Evolutionary conservation across 148 eudicot genomes (phyloP).

Genomic region (Fagopyrum tataricum): DNA sequence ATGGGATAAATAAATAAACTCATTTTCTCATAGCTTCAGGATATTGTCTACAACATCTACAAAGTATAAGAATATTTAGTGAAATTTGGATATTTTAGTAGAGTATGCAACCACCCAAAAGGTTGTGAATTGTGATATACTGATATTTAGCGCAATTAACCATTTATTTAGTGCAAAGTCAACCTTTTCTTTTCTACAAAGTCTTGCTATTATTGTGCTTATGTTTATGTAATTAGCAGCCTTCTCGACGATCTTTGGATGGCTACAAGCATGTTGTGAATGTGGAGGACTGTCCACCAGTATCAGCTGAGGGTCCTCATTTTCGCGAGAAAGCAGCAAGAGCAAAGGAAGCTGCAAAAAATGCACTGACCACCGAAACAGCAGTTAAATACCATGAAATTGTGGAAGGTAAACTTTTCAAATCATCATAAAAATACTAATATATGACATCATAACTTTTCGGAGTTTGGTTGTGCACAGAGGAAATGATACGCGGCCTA

Average conservation of each 20-base stretch:
- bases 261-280: constrained; percentile 94
- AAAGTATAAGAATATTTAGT: no score
- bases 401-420: constrained; percentile 58
- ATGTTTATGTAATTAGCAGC: constrained; percentile 30
- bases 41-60: no score
- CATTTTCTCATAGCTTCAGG: no score
- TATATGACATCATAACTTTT: neutral
- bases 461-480: constrained; percentile 31
- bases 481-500: constrained; percentile 91
- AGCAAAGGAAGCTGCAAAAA: constrained; percentile 90
- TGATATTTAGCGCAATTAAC: no score
- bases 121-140: no score
- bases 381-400: constrained; percentile 82
- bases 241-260: constrained; percentile 70
- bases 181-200: neutral
- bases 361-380: constrained; percentile 52
- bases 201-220: neutral
- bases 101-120: no score
- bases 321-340: constrained; percentile 79
- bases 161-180: neutral
- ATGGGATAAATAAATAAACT: no score
- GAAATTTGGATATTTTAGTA: no score
- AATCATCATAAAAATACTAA: neutral
- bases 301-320: constrained; percentile 59
- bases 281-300: constrained; percentile 71